Base-by-base conservation (phyloP, 1,139 yeast species). In the Hansenula lynferdii region DNA sequence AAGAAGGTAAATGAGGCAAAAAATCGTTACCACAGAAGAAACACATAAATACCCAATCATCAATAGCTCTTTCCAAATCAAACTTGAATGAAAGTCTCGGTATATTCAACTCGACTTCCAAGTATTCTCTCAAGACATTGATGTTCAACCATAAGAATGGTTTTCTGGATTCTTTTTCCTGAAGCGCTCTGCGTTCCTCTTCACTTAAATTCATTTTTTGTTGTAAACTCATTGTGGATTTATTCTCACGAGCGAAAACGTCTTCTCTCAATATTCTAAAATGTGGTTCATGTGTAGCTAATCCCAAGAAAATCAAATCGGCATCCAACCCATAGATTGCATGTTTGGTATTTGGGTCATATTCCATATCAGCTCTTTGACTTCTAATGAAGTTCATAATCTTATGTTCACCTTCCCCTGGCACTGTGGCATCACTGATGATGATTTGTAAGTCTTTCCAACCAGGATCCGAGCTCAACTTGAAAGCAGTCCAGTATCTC, bases 391-490 rank as follows among this genome's bases (percentile, higher is more conserved):
- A 89, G 50, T 85, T 85, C 98, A 92, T 94, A 52, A 92, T 83
- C 60, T 92, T 92, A 68, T 92, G 99, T 64, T 92, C 99, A 57
- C 99, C 99, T 69, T 92, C 99, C 43, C 99, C 99, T 1, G 99
- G 98, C 11, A 90, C 97, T 24, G 95, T 92, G 36, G 95, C 96
- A 51, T 95, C 99, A 57, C 96, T 85, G 36, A 92, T 77, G 28
- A 92, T 77, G 22, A 92, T 82, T 53, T 86, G 90, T 33, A 92
- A 67, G 38, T 80, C 71, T 34, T 82, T 84, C 98, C 98, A 92
- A 34, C 89, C 89, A 2, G 96, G 84, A 59, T 92, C 99, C 28
- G 77, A 78, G 5, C 89, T 72, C 32, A 92, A 70, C 58, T 92
- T 92, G 54, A 85, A 84, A 20, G 95, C 87, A 25, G 89, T 85